Conservation (phyloP, 768 basidiomycete genomes). For the Agaricus sinodeliciosus region DNA sequence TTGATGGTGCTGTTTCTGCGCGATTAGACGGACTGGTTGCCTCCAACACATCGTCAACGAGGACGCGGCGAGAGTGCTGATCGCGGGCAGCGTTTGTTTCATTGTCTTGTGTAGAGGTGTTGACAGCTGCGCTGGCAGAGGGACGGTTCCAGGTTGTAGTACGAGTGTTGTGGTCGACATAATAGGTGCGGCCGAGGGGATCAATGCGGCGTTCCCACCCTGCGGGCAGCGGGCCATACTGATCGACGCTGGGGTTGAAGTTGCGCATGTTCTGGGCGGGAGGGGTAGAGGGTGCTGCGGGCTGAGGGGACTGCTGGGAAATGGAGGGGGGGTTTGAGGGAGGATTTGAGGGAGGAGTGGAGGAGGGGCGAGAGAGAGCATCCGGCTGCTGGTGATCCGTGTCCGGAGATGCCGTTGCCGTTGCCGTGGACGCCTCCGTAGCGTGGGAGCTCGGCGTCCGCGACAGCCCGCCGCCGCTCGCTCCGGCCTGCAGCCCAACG, state of each 20-base stretch:
- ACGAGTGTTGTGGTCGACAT: constrained; percentile 97
- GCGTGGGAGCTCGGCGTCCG: constrained; percentile 66
- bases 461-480: constrained; percentile 41
- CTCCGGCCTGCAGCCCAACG: constrained; percentile 33
- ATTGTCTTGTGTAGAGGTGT: constrained; percentile 61
- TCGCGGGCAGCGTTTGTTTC: constrained; percentile 84
- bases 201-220: constrained; percentile 99
- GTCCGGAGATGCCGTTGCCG: constrained; percentile 15
- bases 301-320: constrained; percentile 8
- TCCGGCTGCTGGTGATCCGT: constrained; percentile 18
- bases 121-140: constrained; percentile 66
- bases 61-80: constrained; percentile 77
- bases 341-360: constrained; percentile 17
- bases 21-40: constrained; percentile 44
- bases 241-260: constrained; percentile 94
- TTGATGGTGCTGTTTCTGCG: constrained; percentile 12
- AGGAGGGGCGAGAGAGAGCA: constrained; percentile 13
- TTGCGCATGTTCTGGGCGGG: constrained; percentile 57
- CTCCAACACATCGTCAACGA: constrained; percentile 84
- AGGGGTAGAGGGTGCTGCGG: constrained; percentile 16
- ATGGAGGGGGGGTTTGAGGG: constrained; percentile 18
- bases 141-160: constrained; percentile 98
- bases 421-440: constrained; percentile 21
- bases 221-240: constrained; percentile 81
- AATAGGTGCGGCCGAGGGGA: constrained; percentile 93